These are phyloP conservation scores for Lactarius pseudohatsudake DNA, from an alignment of 768 basidiomycete species.

Conservation along the genomic window DNA sequence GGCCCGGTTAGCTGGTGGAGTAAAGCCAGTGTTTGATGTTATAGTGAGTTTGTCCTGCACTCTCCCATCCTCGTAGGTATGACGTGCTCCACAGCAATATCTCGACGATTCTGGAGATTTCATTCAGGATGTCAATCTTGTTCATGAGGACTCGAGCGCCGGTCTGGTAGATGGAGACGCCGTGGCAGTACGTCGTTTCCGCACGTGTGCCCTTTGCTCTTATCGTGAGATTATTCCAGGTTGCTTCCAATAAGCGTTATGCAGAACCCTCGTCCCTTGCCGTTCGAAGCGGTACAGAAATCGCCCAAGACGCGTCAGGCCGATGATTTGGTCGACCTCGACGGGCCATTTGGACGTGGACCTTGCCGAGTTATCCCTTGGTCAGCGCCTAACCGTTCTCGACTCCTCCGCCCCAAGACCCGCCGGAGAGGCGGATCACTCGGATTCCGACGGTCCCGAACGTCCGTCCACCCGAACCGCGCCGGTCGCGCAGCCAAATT, in stretches of 20 bases:
- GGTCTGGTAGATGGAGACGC: constrained; percentile 31
- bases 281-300: constrained; percentile 63
- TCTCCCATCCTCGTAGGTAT: constrained; percentile 2
- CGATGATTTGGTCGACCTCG: constrained; percentile 54
- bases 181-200: constrained; percentile 13
- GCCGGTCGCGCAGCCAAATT: constrained; percentile 49
- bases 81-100: constrained; percentile 46
- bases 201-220: not conserved
- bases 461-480: constrained; percentile 29
- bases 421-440: constrained; percentile 39
- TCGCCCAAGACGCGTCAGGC: constrained; percentile 55
- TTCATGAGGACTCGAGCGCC: constrained; percentile 38
- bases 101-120: constrained; percentile 54
- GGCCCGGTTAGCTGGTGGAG: constrained; percentile 54
- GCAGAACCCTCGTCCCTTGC: constrained; percentile 59
- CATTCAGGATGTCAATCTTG: constrained; percentile 49
- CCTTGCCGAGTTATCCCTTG: constrained; percentile 87
- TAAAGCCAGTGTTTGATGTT: constrained; percentile 57
- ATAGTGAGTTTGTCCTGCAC: constrained; percentile 44
- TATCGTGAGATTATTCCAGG: constrained; percentile 33
- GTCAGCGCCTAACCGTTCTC: constrained; percentile 81
- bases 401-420: constrained; percentile 45
- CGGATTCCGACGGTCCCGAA: constrained; percentile 52
- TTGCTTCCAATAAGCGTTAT: constrained; percentile 62
- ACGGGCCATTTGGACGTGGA: constrained; percentile 78